Evolutionary conservation across 139 green algal species (phyloP), one percentile per base, ranked within the genome.

Genomic region (Coelastrella sp.): DNA sequence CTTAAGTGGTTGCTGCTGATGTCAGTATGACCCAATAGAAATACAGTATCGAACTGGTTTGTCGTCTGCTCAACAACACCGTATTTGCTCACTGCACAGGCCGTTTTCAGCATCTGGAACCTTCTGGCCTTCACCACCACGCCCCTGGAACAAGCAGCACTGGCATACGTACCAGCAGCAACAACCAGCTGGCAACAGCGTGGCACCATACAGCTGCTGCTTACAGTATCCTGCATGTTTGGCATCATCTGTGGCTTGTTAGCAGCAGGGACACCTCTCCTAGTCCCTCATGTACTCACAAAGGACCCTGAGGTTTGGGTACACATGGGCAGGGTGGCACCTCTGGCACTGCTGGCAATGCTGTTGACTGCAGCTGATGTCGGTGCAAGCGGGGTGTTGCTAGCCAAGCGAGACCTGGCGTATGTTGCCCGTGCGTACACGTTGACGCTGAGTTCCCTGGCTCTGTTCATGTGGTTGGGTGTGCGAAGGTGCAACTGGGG

Each of bases 331-430:
- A n/a, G 50, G 0, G 81, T 90, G 19, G 68, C 74, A 9, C 75
- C 38, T 37, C 73, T 90, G 66, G 89, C 84, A 0, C 35, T 87
- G 21, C 30, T 91, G 15, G 89, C 91, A 5, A 90, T 95, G 89
- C 23, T 94, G 23, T 85, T 91, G 8, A 89, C 90, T 27, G 92
- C 89, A 30, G 38, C 92, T 15, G 93, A 96, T 78, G 93, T 96
- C 3, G 85, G 84, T 11, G 69, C 86, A 19, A 91, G 75, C 13
- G 91, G 91, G 8, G 38, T 92, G 35, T 85, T 96, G 68, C 81
- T 96, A 21, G 88, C 86, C 0, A 38, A 23, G 2, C 51, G 64
- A 23, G 85, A 88, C 37, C 63, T 88, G n/a, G 45, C 19, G 0
- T 88, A 89, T 37, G 35, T 88, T 5, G 92, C 91, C 4, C 85